A percentile compares a stretch with the other conserved stretches of the same genome.
Evolutionary conservation across 768 basidiomycete genomes (phyloP).

Genomic region (Stropharia rugosoannulata): DNA sequence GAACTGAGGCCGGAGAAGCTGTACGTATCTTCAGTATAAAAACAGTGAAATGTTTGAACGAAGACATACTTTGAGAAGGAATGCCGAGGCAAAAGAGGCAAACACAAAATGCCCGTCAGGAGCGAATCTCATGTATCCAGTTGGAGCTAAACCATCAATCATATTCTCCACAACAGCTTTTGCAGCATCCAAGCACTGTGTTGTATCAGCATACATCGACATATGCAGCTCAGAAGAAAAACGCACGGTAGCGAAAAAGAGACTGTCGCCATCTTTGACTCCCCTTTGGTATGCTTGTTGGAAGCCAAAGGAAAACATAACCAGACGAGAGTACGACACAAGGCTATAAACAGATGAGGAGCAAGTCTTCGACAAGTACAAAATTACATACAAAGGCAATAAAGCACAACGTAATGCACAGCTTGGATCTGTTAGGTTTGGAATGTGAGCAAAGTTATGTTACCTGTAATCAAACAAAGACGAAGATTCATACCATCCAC

Average conservation of each 20-base stretch:
- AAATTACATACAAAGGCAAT: constrained; percentile 66
- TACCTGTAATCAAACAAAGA: not conserved
- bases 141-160: constrained; percentile 63
- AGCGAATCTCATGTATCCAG: constrained; percentile 75
- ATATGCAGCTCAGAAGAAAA: not conserved
- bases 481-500: constrained; percentile 40
- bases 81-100: constrained; percentile 79
- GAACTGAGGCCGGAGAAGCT: constrained; percentile 78
- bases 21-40: not conserved
- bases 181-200: constrained; percentile 69
- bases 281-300: constrained; percentile 79
- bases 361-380: not conserved
- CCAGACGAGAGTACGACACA: constrained; percentile 74
- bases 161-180: constrained; percentile 65
- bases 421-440: constrained; percentile 44
- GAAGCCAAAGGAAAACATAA: constrained; percentile 87
- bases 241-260: constrained; percentile 68
- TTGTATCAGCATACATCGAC: not conserved
- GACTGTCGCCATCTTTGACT: constrained; percentile 55
- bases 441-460: not conserved
- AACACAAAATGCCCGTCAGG: constrained; percentile 84
- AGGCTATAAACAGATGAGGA: constrained; percentile 41
- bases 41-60: not conserved
- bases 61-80: constrained; percentile 67
- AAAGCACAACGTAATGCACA: constrained; percentile 63